Evolutionary conservation across 192 early-diverging fungal species (phyloP).

Genomic region (Coemansia sp.): DNA sequence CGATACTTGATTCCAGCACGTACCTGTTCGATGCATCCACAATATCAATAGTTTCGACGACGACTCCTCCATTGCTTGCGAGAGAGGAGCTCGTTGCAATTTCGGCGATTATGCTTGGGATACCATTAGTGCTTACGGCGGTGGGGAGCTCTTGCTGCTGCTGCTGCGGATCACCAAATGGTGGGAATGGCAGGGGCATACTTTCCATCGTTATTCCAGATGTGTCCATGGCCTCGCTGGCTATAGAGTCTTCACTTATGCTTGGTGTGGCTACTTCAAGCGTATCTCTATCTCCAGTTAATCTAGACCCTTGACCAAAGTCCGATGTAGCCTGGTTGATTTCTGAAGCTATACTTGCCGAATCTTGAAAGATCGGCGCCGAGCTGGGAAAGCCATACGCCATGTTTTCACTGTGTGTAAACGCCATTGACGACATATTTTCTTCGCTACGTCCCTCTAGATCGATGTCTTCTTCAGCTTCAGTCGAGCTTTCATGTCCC

Average conservation of each 20-base stretch:
- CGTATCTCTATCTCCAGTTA: neutral
- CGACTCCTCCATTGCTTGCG: neutral
- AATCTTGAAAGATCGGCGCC: neutral
- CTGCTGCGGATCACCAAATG: constrained; percentile 38
- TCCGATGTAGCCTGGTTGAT: neutral
- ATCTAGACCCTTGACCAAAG: neutral
- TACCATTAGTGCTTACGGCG: neutral
- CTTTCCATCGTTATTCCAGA: constrained; percentile 34
- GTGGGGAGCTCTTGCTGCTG: constrained; percentile 8
- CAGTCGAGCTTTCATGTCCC: neutral
- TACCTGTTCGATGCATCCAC: constrained; percentile 32
- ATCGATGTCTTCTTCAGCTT: neutral
- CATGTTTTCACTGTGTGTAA: neutral
- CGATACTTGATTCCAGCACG: constrained; percentile 51
- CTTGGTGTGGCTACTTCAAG: neutral
- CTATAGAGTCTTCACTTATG: constrained; percentile 3
- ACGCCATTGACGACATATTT: neutral
- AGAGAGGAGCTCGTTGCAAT: neutral
- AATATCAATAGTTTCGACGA: constrained; percentile 45
- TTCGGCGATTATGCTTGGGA: neutral
- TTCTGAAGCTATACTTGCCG: neutral
- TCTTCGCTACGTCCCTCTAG: neutral
- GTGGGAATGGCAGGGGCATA: constrained; percentile 41
- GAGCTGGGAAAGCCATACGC: neutral
- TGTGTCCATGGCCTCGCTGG: constrained; percentile 5